Percentiles rank a stretch among this genome's conserved stretches.
These are phyloP conservation scores for Malus hybrid DNA, from an alignment of 331 rosid genomes.

Conservation along the genomic window DNA sequence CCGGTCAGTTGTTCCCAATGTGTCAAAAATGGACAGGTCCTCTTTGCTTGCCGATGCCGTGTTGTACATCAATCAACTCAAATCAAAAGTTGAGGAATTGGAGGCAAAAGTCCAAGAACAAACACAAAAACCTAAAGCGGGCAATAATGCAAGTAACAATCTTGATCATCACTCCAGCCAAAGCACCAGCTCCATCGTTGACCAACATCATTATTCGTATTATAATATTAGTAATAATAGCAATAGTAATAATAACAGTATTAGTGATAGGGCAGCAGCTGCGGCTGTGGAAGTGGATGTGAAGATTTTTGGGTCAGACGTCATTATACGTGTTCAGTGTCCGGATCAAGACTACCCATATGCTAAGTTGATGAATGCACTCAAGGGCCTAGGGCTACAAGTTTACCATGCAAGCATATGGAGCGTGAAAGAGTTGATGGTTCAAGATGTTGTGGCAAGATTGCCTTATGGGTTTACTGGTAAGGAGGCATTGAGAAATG, in stretches of 20 bases:
- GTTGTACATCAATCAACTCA: constrained; percentile 45
- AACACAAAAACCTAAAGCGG: not conserved
- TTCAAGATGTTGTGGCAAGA: constrained; percentile 46
- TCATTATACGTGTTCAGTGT: constrained; percentile 46
- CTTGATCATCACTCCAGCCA: not conserved
- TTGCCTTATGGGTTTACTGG: constrained; percentile 22
- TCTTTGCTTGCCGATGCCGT: constrained; percentile 53
- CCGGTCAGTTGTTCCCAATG: constrained; percentile 58
- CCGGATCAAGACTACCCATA: constrained; percentile 41
- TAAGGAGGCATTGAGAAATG: constrained; percentile 29
- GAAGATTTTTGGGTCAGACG: constrained; percentile 42
- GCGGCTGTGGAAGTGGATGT: constrained; percentile 34
- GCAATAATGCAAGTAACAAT: not conserved
- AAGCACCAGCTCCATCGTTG: not conserved
- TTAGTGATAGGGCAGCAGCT: not conserved
- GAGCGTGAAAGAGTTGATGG: constrained; percentile 40
- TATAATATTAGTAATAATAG: not conserved
- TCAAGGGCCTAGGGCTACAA: constrained; percentile 35
- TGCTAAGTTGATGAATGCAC: constrained; percentile 45
- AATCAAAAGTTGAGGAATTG: constrained; percentile 21
- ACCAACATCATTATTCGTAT: not conserved
- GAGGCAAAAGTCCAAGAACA: constrained; percentile 14
- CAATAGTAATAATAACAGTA: no score
- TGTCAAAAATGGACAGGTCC: constrained; percentile 70
- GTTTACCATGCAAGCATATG: constrained; percentile 43